Conservation (phyloP, 2,329 filamentous ascomycete species). For the Neofusicoccum cordaticola region DNA sequence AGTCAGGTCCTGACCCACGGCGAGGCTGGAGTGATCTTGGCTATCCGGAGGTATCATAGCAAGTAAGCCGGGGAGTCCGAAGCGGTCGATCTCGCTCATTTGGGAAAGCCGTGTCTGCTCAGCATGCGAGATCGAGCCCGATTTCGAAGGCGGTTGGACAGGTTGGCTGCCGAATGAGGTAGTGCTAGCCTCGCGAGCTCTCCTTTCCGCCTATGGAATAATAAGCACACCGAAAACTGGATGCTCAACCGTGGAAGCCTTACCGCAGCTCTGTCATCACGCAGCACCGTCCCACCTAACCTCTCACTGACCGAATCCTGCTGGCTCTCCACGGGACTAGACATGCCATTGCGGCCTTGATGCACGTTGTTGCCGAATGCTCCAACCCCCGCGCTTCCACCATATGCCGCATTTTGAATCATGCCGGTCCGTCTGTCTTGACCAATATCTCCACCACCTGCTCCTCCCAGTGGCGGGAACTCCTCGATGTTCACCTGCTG, state of each 20-base stretch:
- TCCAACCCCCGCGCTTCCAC: slow-evolving; percentile 28
- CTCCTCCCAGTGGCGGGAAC: slow-evolving; percentile 58
- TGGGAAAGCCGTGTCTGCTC: slow-evolving; percentile 49
- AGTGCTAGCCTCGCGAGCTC: slow-evolving; percentile 17
- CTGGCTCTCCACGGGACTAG: slow-evolving; percentile 37
- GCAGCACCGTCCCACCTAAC: slow-evolving; percentile 9
- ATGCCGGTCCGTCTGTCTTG: slow-evolving; percentile 50
- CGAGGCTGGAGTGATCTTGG: slow-evolving; percentile 50
- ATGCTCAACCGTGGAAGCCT: not conserved
- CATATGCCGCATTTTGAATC: slow-evolving; percentile 50
- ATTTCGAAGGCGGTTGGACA: slow-evolving; percentile 10
- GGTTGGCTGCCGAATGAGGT: slow-evolving; percentile 17
- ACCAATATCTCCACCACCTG: slow-evolving; percentile 48
- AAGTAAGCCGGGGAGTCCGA: slow-evolving; percentile 58
- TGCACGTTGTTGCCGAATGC: slow-evolving; percentile 42
- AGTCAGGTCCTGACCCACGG: slow-evolving; percentile 63
- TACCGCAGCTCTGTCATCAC: slow-evolving; percentile 11
- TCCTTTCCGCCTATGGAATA: not conserved
- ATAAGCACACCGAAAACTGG: not conserved
- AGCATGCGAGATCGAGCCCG: not conserved
- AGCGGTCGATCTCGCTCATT: slow-evolving; percentile 60
- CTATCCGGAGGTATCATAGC: slow-evolving; percentile 56
- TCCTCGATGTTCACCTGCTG: slow-evolving; percentile 59
- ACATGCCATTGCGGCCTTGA: slow-evolving; percentile 44
- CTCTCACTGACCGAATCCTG: slow-evolving; percentile 27